phyloP scores from a whole-genome alignment of 176 grass and related monocot species.

The Saccharum officinarum region DNA sequence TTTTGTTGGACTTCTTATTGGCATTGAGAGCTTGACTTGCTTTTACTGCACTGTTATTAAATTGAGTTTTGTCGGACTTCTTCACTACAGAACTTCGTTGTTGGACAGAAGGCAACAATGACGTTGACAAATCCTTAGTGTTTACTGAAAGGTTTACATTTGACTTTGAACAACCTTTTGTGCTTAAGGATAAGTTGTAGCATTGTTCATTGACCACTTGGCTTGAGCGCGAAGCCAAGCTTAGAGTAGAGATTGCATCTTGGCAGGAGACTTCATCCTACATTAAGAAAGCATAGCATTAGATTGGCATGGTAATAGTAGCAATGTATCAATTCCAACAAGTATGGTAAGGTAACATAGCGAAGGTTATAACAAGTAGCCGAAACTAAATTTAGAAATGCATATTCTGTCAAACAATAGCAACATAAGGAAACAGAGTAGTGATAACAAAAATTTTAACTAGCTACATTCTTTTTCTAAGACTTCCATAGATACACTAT shows the following conservation, averaged over 20 bases:
- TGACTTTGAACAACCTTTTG: slow-evolving; percentile 28
- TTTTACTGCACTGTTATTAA: slow-evolving; percentile 32
- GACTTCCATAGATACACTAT: not conserved
- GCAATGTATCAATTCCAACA: not conserved
- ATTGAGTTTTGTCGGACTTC: slow-evolving; percentile 12
- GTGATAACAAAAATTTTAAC: not conserved
- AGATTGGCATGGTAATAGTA: not conserved
- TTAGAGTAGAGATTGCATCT: slow-evolving; percentile 51
- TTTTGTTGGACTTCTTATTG: not conserved
- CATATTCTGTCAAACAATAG: not conserved
- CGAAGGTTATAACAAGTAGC: not conserved
- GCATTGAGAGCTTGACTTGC: slow-evolving; percentile 23
- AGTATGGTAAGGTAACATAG: not conserved
- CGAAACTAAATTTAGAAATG: not conserved
- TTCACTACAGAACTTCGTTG: not conserved
- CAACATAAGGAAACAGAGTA: not conserved
- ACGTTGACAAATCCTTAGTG: slow-evolving; percentile 24
- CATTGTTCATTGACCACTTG: slow-evolving; percentile 36
- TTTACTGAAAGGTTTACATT: not conserved
- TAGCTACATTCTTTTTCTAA: not conserved
- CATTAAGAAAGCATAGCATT: not conserved
- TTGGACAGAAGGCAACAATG: not conserved
- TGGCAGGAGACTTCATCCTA: slow-evolving; percentile 54
- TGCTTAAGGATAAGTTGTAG: slow-evolving; percentile 11
- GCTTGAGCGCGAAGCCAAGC: slow-evolving; percentile 59